Base-by-base conservation (phyloP, 2,329 filamentous ascomycete species). In the Didymella keratinophila region DNA sequence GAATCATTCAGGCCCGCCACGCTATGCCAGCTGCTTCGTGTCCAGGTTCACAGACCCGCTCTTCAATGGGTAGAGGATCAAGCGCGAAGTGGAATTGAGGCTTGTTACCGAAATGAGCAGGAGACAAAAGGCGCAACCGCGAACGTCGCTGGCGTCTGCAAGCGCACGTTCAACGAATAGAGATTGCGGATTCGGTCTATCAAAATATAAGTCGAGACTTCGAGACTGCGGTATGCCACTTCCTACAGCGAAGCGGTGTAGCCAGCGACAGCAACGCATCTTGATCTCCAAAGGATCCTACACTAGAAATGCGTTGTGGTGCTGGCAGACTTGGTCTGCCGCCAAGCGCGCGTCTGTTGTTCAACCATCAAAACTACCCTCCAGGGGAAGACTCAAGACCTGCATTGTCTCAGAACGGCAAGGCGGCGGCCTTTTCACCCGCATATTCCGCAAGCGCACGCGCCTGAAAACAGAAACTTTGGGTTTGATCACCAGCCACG, bases 291-390 rank as follows among this genome's bases (percentile, higher is more conserved):
- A 6, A 21, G 2, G 7, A 37, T 39, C 16, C 10, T 30, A 32
- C 41, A 10, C 28, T 18, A 27, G 6, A 20, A 21, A 52, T 18
- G 30, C 28, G n/a, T 32, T 37, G 20, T 37, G 18, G 8, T 44
- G 20, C 32, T 27, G n/a, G 20, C 41, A 36, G 42, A 14, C 21
- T 21, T 39, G 28, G 8, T n/a, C 9, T 42, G 43, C 43, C 34
- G 42, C 34, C 34, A 41, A 47, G 34, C 43, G 43, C 51, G 51
- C 43, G 51, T 34, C 25, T 54, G 18, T 32, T 4, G 9, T 25
- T 34, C 11, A 21, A n/a, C 16, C 21, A 8, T 52, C 37, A 34
- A 7, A 23, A 18, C 16, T 20, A 34, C 12, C 16, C 2, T 11
- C 18, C 14, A 36, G 20, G 11, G 20, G 4, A n/a, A 27, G 21